Evolutionary conservation across 2,329 filamentous ascomycete species (phyloP), one percentile per base, ranked within the genome.

Genomic region (Davidsoniella australis): DNA sequence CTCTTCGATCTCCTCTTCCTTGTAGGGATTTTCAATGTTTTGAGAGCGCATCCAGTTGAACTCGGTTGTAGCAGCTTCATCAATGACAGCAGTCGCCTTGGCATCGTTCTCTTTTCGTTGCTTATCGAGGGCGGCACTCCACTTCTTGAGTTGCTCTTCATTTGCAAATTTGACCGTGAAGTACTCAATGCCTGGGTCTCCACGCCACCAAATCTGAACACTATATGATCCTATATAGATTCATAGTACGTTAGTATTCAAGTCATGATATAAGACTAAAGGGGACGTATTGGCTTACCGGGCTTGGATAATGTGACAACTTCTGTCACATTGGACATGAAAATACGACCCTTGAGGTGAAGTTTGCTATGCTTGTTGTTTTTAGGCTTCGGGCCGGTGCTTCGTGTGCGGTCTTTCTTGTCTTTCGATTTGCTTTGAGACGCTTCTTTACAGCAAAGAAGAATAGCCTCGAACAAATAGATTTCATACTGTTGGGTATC

Each of bases 121-220:
- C 2, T 67, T 71, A 56, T 94, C 84, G 23, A 95, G 77, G 39
- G 85, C 79, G 7, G 70, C 70, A 24, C 83, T 81, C 91, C 91
- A 98, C 61, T 89, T 94, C 64, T 82, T 88, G 80, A 96, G 87
- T 12, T 73, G 78, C 56, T 94, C 87, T 62, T 98, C 91, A 53
- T 89, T 91, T 46, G 77, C 74, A 63, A 95, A 96, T 56, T 85
- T 85, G 60, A 98, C 94, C 58, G 89, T 80, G 63, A 98, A 96
- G 60, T 93, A 94, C 61, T 98, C 89, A 29, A 95, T 86, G 3
- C 85, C 86, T 0, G 88, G 86, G 56, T 96, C 89, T 33, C 89
- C 89, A 65, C 91, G 96, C 91, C 91, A 98, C 73, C 88, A 95
- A 50, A 98, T 96, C 61, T 96, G 89, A 53, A 95, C 85, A 2